Conservation (phyloP, 2,329 filamentous ascomycete genomes). For the Phyllachora maydis region DNA sequence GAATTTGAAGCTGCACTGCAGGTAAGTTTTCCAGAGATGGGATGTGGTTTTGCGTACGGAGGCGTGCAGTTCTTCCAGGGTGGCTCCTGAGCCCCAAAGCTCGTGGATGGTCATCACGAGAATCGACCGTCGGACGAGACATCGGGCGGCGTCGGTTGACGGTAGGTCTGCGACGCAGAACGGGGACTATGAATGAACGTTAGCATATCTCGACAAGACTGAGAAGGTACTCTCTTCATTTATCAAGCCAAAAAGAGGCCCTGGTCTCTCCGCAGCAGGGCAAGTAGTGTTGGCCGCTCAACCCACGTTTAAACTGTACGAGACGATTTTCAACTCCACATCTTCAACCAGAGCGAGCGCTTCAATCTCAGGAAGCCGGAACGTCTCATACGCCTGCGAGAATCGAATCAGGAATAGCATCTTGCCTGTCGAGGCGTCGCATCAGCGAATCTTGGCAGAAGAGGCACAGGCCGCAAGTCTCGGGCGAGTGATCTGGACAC, state of each 20-base stretch:
- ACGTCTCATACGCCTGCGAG: conserved; percentile 77
- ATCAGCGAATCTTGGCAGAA: too few species aligned
- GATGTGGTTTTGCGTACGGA: conserved; percentile 37
- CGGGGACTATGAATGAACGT: conserved; percentile 35
- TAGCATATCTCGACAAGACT: too few species aligned
- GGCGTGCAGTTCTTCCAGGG: conserved; percentile 47
- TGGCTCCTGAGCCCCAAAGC: conserved; percentile 59
- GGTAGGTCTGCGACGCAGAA: conserved; percentile 60
- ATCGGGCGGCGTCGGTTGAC: conserved; percentile 40
- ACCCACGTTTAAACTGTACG: conserved; percentile 54
- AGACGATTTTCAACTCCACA: conserved; percentile 50
- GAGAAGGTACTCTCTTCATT: too few species aligned
- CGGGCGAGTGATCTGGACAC: too few species aligned
- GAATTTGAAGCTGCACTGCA: conserved; percentile 57
- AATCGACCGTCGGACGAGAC: conserved; percentile 56
- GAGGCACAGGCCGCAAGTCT: too few species aligned
- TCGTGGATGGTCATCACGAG: conserved; percentile 71
- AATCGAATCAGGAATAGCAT: conserved; percentile 81
- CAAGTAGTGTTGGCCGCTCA: too few species aligned
- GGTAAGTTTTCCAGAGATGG: conserved; percentile 47
- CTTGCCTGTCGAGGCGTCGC: conserved; percentile 2
- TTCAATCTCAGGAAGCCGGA: conserved; percentile 66
- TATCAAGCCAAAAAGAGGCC: too few species aligned
- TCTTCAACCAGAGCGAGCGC: conserved; percentile 52
- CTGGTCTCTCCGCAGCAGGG: too few species aligned